Percentiles rank a stretch among this genome's conserved stretches.
These are phyloP conservation scores for Trichoderma asperellum DNA, from an alignment of 2,329 filamentous ascomycete genomes.

Conservation along the genomic window DNA sequence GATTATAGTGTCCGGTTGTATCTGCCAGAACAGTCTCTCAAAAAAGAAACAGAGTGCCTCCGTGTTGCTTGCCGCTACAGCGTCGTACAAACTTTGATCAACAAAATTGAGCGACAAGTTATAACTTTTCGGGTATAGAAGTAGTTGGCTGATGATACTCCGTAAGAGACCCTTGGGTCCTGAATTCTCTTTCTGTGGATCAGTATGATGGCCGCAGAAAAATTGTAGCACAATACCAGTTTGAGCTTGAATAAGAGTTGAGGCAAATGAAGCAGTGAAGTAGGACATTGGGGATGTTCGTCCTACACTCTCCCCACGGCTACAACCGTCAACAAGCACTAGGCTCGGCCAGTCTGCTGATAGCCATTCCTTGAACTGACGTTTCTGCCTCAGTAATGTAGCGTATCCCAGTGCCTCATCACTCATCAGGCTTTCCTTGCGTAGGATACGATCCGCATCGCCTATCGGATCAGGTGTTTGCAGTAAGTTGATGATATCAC, in stretches of 20 bases:
- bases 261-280: slow-evolving; percentile 22
- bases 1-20: background rate
- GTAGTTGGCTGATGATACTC: slow-evolving; percentile 15
- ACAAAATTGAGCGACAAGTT: slow-evolving; percentile 6
- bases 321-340: slow-evolving; percentile 18
- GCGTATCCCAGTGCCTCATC: slow-evolving; percentile 23
- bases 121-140: slow-evolving; percentile 21
- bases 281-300: slow-evolving; percentile 21
- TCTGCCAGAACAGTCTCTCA: slow-evolving; percentile 18
- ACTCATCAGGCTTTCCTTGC: slow-evolving; percentile 26
- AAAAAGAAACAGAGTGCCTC: slow-evolving; percentile 20
- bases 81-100: slow-evolving; percentile 20
- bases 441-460: slow-evolving; percentile 21
- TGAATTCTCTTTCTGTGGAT: background rate
- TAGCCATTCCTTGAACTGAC: slow-evolving; percentile 17
- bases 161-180: slow-evolving; percentile 6
- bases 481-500: slow-evolving; percentile 8
- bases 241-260: slow-evolving; percentile 9
- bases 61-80: slow-evolving; percentile 7
- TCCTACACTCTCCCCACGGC: slow-evolving; percentile 16
- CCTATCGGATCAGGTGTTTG: slow-evolving; percentile 8
- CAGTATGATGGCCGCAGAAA: slow-evolving; percentile 11
- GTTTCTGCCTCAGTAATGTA: background rate
- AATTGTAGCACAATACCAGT: slow-evolving; percentile 20
- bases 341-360: slow-evolving; percentile 10